Evolutionary conservation across 2,329 filamentous ascomycete species (phyloP).

Genomic region (Saccharata proteae): DNA sequence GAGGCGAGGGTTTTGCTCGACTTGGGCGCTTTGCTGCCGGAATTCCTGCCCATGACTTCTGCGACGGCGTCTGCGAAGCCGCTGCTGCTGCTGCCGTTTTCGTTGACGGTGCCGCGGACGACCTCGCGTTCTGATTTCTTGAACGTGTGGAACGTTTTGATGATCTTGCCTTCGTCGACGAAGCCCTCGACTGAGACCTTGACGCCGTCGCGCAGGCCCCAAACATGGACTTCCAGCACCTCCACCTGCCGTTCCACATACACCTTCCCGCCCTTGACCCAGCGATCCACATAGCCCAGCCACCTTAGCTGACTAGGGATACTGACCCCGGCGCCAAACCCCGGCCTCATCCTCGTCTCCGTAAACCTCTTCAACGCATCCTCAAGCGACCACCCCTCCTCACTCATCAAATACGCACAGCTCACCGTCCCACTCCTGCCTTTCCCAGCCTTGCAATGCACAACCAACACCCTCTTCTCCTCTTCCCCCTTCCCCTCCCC

Average conservation of each 20-base stretch:
- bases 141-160: slow-evolving; percentile 76
- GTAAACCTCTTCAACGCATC: slow-evolving; percentile 61
- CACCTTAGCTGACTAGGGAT: slow-evolving; percentile 88
- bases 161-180: slow-evolving; percentile 76
- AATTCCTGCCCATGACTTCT: slow-evolving; percentile 31
- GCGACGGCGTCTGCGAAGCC: slow-evolving; percentile 33
- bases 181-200: slow-evolving; percentile 79
- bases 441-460: slow-evolving; percentile 97
- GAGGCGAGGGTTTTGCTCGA: slow-evolving; percentile 6
- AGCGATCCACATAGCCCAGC: slow-evolving; percentile 78
- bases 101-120: slow-evolving; percentile 42
- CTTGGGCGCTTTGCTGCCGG: slow-evolving; percentile 11
- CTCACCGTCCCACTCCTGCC: slow-evolving; percentile 80
- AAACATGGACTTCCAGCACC: slow-evolving; percentile 78
- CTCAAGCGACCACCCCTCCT: slow-evolving; percentile 58
- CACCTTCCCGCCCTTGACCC: slow-evolving; percentile 62
- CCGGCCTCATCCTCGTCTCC: slow-evolving; percentile 73
- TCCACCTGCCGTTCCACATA: slow-evolving; percentile 78
- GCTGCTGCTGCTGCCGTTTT: slow-evolving; percentile 17
- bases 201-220: slow-evolving; percentile 78
- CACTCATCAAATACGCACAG: slow-evolving; percentile 80
- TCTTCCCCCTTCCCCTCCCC: slow-evolving; percentile 11
- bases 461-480: slow-evolving; percentile 59
- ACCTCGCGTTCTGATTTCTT: slow-evolving; percentile 57
- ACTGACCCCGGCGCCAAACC: slow-evolving; percentile 79